A percentile compares a stretch with the other conserved stretches of the same genome.
These are phyloP conservation scores for Cladosporium sp. DNA, from an alignment of 2,329 filamentous ascomycete species.

Conservation along the genomic window DNA sequence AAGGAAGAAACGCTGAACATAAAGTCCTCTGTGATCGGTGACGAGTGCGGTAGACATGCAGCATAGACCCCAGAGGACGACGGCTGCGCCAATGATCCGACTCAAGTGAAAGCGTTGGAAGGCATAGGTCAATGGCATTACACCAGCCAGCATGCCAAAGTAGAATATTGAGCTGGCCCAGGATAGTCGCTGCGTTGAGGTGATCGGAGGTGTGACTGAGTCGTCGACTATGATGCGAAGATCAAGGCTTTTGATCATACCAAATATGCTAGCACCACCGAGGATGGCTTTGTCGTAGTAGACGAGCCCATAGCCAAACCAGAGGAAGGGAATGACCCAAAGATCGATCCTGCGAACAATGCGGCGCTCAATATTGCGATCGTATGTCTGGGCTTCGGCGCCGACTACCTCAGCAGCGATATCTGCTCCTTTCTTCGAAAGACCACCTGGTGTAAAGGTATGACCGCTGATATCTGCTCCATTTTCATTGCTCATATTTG, in stretches of 20 bases:
- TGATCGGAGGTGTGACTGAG: constrained; percentile 51
- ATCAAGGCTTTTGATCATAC: constrained; percentile 66
- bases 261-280: constrained; percentile 68
- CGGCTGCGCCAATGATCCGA: constrained; percentile 59
- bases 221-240: constrained; percentile 51
- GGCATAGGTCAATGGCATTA: constrained; percentile 69
- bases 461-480: not conserved
- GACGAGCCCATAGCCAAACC: constrained; percentile 59
- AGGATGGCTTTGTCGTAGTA: constrained; percentile 74
- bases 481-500: not conserved
- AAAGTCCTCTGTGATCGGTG: constrained; percentile 33
- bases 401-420: constrained; percentile 8
- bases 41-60: constrained; percentile 55
- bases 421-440: not conserved
- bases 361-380: constrained; percentile 7
- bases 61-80: constrained; percentile 62
- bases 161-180: constrained; percentile 80
- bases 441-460: not conserved
- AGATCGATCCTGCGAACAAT: constrained; percentile 66
- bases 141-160: constrained; percentile 70
- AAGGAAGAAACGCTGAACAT: constrained; percentile 51
- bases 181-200: constrained; percentile 63
- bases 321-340: constrained; percentile 36
- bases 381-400: constrained; percentile 7
- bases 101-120: constrained; percentile 65